Evolutionary conservation across 148 eudicot species (phyloP).

Genomic region (Rhododendron williamsianum): DNA sequence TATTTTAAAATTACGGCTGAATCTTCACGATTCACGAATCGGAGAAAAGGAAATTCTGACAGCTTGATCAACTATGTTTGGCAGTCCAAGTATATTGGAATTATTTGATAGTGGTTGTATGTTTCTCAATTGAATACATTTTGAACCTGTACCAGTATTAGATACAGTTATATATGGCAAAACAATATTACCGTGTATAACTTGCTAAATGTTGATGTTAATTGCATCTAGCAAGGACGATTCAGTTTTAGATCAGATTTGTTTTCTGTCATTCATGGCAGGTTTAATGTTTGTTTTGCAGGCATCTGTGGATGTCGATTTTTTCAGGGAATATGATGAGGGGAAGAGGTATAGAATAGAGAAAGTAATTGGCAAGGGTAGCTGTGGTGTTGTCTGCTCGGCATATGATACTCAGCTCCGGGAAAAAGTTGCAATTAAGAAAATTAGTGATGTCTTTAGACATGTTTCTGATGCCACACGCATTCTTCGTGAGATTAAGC

Average conservation of each 20-base stretch:
- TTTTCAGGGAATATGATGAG: neutral
- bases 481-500: neutral
- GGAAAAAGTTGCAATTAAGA: neutral
- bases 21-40: too few species aligned
- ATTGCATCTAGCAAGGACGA: neutral
- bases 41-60: too few species aligned
- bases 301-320: neutral
- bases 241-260: neutral
- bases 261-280: neutral
- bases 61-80: too few species aligned
- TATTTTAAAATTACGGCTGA: too few species aligned
- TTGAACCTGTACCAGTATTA: too few species aligned
- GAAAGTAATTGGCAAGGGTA: neutral
- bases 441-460: neutral
- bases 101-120: too few species aligned
- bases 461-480: neutral
- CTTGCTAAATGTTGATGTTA: neutral
- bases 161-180: neutral
- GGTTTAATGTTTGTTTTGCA: neutral
- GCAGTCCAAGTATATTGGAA: too few species aligned
- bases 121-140: too few species aligned
- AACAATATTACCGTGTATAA: too few species aligned
- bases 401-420: neutral
- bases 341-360: neutral
- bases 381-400: neutral